Evolutionary conservation across 768 basidiomycete species (phyloP).

Genomic region (Paxillus ammoniavirescens): DNA sequence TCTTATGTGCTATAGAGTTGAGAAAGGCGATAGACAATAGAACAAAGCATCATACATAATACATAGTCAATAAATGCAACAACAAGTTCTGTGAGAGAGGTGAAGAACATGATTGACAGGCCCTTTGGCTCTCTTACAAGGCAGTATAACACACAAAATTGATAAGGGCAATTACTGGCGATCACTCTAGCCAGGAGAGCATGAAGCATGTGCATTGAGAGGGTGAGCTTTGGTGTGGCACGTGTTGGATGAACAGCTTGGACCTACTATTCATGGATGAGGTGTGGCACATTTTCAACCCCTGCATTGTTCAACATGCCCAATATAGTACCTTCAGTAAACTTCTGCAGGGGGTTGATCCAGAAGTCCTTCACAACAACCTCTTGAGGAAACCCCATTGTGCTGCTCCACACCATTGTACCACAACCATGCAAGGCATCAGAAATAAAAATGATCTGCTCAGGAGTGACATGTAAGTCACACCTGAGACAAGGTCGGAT

Average conservation of each 20-base stretch:
- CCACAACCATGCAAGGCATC: slow-evolving; percentile 1
- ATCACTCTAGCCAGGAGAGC: not conserved
- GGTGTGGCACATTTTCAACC: not conserved
- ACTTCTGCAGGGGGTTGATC: not conserved
- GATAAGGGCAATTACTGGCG: not conserved
- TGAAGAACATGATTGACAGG: not conserved
- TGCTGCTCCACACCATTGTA: slow-evolving; percentile 1
- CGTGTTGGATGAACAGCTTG: not conserved
- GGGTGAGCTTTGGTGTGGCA: not conserved
- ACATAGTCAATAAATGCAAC: not conserved
- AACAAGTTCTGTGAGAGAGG: not conserved
- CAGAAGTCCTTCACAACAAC: slow-evolving; percentile 7
- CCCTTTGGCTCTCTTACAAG: not conserved
- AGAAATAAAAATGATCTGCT: not conserved
- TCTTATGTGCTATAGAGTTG: not conserved
- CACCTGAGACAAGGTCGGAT: too few relatives aligned
- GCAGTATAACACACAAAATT: not conserved
- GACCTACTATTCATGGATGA: slow-evolving; percentile 5
- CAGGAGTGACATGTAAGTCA: not conserved
- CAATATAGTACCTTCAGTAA: slow-evolving; percentile 1
- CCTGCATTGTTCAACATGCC: not conserved
- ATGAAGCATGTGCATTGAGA: slow-evolving; percentile 2
- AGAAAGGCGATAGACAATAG: not conserved
- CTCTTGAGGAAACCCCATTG: not conserved
- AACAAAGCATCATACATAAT: not conserved